Conservation (phyloP, 495 filamentous ascomycete genomes). For the Podospora bellae-mahoneyi region DNA sequence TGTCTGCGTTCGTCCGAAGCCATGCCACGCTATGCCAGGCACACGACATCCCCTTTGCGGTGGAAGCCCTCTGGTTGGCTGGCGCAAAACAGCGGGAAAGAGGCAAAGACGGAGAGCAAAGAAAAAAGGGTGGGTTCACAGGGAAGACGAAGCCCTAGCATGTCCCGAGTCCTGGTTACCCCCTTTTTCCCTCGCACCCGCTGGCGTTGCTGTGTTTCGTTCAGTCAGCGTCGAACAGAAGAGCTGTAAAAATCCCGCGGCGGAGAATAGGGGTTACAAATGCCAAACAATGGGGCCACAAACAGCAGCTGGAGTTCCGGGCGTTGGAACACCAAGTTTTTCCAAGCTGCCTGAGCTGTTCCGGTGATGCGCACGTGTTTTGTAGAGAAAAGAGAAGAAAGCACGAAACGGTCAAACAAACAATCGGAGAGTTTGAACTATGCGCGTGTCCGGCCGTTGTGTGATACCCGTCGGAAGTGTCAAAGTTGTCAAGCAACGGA, state of each 20-base stretch:
- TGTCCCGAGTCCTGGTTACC: not conserved
- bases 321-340: not conserved
- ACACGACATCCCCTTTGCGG: not conserved
- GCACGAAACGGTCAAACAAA: not conserved
- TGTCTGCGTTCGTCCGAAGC: not conserved
- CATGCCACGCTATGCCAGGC: not conserved
- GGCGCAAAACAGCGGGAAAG: not conserved
- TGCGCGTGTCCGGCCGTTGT: not conserved
- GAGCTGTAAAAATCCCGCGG: not conserved
- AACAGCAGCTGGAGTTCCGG: not conserved
- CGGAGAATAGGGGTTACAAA: not conserved
- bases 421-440: not conserved
- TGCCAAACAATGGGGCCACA: not conserved
- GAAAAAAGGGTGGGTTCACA: not conserved
- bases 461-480: not conserved
- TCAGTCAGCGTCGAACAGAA: not conserved
- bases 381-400: not conserved
- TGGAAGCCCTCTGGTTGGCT: not conserved
- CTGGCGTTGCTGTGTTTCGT: not conserved
- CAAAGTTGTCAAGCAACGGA: conserved; percentile 3
- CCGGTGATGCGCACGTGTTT: not conserved
- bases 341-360: not conserved
- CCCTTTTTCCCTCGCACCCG: not conserved
- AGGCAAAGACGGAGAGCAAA: not conserved
- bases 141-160: not conserved